phyloP scores from a whole-genome alignment of 371 early-diverging fungal genomes.

The Mucor plumbeus region DNA sequence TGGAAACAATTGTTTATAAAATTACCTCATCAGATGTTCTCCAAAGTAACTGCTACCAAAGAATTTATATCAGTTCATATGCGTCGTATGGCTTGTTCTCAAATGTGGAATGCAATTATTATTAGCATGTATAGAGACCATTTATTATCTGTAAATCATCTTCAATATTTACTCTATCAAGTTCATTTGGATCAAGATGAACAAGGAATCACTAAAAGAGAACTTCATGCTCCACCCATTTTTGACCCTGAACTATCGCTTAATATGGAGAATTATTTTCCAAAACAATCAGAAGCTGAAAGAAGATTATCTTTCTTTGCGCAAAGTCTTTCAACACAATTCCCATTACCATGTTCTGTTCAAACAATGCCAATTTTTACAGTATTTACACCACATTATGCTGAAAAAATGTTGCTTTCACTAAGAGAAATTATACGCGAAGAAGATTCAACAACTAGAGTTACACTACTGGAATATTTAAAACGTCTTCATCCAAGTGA shows the following conservation, averaged over 20 bases:
- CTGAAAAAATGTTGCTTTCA: slow-evolving; percentile 86
- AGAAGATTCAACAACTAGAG: slow-evolving; percentile 80
- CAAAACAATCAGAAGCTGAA: slow-evolving; percentile 80
- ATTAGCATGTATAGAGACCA: slow-evolving; percentile 90
- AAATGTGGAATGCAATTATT: slow-evolving; percentile 90
- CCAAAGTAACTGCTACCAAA: slow-evolving; percentile 72
- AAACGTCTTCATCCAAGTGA: slow-evolving; percentile 84
- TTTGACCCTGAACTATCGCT: slow-evolving; percentile 70
- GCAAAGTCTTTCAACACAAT: slow-evolving; percentile 80
- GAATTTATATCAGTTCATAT: slow-evolving; percentile 70
- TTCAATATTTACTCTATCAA: slow-evolving; percentile 80
- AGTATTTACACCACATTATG: slow-evolving; percentile 90
- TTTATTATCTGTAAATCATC: slow-evolving; percentile 75
- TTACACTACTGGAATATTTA: slow-evolving; percentile 86
- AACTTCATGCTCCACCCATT: slow-evolving; percentile 78
- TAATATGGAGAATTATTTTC: slow-evolving; percentile 72
- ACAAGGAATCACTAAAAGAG: slow-evolving; percentile 36
- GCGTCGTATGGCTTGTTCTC: slow-evolving; percentile 80
- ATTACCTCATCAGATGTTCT: slow-evolving; percentile 78
- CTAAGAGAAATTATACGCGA: slow-evolving; percentile 87
- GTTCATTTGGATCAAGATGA: slow-evolving; percentile 53
- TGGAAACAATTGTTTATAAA: slow-evolving; percentile 84
- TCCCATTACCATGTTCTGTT: slow-evolving; percentile 83
- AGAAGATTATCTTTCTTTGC: slow-evolving; percentile 89
- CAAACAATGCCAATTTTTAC: slow-evolving; percentile 88